Evolutionary conservation across 1,284 basidiomycete genomes (phyloP), one percentile per base, ranked within the genome.

Genomic region (Cystobasidium sp.): DNA sequence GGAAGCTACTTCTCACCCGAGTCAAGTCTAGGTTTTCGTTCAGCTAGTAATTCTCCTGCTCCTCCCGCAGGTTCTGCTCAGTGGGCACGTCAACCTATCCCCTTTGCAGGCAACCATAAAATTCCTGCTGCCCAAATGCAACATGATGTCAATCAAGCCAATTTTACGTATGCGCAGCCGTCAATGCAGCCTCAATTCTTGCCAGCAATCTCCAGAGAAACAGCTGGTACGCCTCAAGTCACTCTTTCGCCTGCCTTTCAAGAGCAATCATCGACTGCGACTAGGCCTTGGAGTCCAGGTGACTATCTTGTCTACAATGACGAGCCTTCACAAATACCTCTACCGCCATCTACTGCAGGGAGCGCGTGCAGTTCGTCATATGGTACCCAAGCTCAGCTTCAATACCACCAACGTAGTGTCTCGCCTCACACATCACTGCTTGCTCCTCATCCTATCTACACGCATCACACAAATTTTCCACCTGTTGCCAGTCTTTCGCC

Each of bases 21-120:
- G 9, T 20, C 52, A 53, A 53, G 52, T 22, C 52, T 53, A 10
- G 52, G 24, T 53, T 3, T n/a, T 9, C 52, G 20, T 53, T 53
- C 52, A n/a, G 12, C 52, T 53, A 53, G 18, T 53, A 22, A 14
- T 20, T 53, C 52, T 53, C 52, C 52, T 53, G 52, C 52, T 14
- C 52, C 52, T 53, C 9, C 24, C 24, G 52, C 52, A 20, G 12
- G 12, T 9, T 9, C 18, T 14, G 1, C 24, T 1, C 52, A 53
- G 9, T 53, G 52, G 52, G 18, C 18, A 53, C 18, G 52, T 10
- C 18, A 10, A 16, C 52, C 52, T 53, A 16, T 53, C 5, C 52
- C 52, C 3, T 53, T 53, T 12, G 9, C 20, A 53, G 3, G 52
- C 9, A 31, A 31, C 5, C 31, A 31, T 5, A 20, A 3, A 2